Evolutionary conservation across 2,329 filamentous ascomycete species (phyloP), one percentile per base, ranked within the genome.

Genomic region (Botrytis porri): DNA sequence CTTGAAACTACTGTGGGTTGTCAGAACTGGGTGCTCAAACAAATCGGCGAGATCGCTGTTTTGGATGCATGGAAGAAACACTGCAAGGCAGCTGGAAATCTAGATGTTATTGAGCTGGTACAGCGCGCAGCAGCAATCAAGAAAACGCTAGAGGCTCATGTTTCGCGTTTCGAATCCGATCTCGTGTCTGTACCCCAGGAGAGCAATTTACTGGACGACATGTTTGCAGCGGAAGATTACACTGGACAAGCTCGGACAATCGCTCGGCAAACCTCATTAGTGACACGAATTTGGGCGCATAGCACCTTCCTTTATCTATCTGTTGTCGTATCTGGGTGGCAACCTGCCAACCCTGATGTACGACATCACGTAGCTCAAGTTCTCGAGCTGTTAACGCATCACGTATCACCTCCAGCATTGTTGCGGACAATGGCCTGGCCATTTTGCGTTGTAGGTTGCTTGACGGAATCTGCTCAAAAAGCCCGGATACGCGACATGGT

Each of bases 41-140:
- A 84, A 18, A 84, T 90, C 48, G 85, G 85, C 25, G 84, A 88
- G 64, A 85, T 88, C 60, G 82, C 87, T 7, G 79, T 83, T 3
- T 83, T 91, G 10, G 85, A 87, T 69, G 83, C 84, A 1, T 90
- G 88, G 88, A 90, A 90, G 80, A 84, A 86, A 77, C 80, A 83
- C 54, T 83, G 84, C 76, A 85, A 81, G 66, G 79, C 79, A 64
- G 76, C 79, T 7, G 85, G 85, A 7, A 83, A 82, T 0, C 80
- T 89, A 1, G 85, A 85, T 18, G 69, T 80, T 4, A 77, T 81
- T 5, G 83, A 87, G 72, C 82, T 89, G 8, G 80, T 86, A 16
- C 77, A 80, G 6, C 85, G 85, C 25, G 86, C 84, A 2, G 79
- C 81, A 14, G 74, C 80, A 6, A 83, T 88, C 59, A 79, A 80